Base-by-base conservation (phyloP, 805 yeast species). In the Ogataea salicorniae region DNA sequence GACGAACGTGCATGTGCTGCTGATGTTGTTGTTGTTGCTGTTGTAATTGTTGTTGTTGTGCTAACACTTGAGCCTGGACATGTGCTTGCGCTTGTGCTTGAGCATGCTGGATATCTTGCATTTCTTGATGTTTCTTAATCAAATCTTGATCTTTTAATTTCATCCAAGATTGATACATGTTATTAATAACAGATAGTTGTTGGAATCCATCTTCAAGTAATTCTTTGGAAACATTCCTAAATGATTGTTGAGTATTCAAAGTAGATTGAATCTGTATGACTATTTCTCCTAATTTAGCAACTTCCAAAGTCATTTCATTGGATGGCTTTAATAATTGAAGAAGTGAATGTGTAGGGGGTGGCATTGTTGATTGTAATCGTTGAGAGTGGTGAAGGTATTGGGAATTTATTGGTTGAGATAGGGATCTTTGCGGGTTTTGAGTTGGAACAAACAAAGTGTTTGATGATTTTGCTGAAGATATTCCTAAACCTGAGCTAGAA, bases 211-310 rank as follows among this genome's bases (percentile, higher is more conserved):
- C 48, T 33, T 49, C 55, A 22, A 57, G 43, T 18, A 56, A 41
- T 17, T 57, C 60, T 15, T 41, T 37, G 18, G 61, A 55, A 20
- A 54, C 54, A 22, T 45, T 44, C 26, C 45, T 39, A 22, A 57
- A 38, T 20, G 35, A 43, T 14, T 47, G 45, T 18, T 46, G 43
- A 7, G n/a, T 41, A 22, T 49, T 52, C n/a, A 57, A 22, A 14
- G 48, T 38, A 14, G 51, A 43, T n/a, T 50, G 52, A 18, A 57
- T 52, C 23, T 56, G 58, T 37, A 52, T 18, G n/a, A 55, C 52
- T n/a, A 53, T 46, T 41, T 50, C 50, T 0, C 47, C 38, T 17
- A 57, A 48, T 33, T 46, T 57, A 31, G 43, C 41, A 15, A 57
- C 37, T 36, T 54, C 56, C 17, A 48, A 29, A 22, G 41, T 47